Conservation (phyloP, 352 stramenopile species). For the Phytopythium cucurbitacearum region DNA sequence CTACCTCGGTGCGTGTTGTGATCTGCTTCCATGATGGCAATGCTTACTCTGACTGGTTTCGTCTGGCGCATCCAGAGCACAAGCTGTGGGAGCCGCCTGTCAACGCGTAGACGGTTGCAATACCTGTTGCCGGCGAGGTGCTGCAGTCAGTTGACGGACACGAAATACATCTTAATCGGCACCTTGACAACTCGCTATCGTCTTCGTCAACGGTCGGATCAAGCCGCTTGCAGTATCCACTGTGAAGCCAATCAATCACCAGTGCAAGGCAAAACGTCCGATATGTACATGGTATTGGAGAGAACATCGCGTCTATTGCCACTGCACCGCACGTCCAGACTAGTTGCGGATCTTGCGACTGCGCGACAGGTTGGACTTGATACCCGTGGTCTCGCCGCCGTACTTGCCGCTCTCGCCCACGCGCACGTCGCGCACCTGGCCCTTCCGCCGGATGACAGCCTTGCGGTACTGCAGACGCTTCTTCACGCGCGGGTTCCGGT, state of each 20-base stretch:
- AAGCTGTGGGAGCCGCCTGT: slow-evolving; percentile 84
- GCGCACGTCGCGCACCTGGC: slow-evolving; percentile 93
- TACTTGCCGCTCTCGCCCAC: slow-evolving; percentile 84
- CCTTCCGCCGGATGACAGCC: slow-evolving; percentile 96
- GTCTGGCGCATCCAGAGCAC: slow-evolving; percentile 41
- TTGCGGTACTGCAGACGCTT: slow-evolving; percentile 98
- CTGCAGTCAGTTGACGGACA: slow-evolving; percentile 8
- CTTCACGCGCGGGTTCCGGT: slow-evolving; percentile 98
- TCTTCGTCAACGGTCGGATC: neutral
- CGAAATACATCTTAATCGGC: neutral
- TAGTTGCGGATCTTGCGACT: slow-evolving; percentile 90
- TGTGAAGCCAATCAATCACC: neutral
- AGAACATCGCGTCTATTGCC: slow-evolving; percentile 12
- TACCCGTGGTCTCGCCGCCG: slow-evolving; percentile 86
- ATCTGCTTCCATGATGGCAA: neutral
- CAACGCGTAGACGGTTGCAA: slow-evolving; percentile 22
- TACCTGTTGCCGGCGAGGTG: neutral
- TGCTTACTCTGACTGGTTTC: slow-evolving; percentile 11
- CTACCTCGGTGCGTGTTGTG: slow-evolving; percentile 59
- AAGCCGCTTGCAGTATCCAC: neutral
- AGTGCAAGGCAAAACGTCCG: slow-evolving; percentile 2
- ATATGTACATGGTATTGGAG: neutral
- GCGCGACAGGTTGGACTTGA: slow-evolving; percentile 86
- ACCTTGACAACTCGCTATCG: slow-evolving; percentile 1
- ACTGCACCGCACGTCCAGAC: slow-evolving; percentile 10